Percentiles rank a stretch among this genome's conserved stretches.
These are phyloP conservation scores for Spatholobus suberectus DNA, from an alignment of 306 rosid genomes.

Conservation along the genomic window DNA sequence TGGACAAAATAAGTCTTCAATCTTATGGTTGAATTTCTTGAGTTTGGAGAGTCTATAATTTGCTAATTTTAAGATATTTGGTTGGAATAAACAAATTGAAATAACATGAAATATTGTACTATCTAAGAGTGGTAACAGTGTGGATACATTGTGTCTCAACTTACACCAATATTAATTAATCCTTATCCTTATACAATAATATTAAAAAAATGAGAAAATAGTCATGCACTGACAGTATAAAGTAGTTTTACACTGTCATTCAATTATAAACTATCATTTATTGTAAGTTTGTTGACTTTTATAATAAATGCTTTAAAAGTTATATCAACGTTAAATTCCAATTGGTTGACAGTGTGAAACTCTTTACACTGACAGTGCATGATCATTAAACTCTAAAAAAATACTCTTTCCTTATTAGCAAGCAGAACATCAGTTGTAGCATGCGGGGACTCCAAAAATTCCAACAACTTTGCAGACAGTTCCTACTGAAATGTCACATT, in stretches of 20 bases:
- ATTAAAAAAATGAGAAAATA: no score
- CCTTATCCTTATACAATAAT: background rate
- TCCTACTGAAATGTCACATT: slow-evolving; percentile 68
- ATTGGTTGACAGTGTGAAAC: no score
- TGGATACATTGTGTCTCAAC: background rate
- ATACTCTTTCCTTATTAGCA: slow-evolving; percentile 76
- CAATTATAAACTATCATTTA: no score
- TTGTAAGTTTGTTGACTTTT: no score
- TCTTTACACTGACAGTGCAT: no score
- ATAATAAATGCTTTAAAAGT: no score
- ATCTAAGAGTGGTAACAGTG: no score
- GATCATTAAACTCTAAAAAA: no score
- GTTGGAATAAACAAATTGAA: background rate
- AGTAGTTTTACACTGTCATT: no score
- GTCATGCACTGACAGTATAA: no score
- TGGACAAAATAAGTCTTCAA: background rate
- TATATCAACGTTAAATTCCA: no score
- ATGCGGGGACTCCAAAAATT: slow-evolving; percentile 90
- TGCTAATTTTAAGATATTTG: background rate
- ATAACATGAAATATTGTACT: background rate
- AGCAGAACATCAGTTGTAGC: slow-evolving; percentile 77
- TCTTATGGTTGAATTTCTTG: background rate
- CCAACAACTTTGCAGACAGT: slow-evolving; percentile 73
- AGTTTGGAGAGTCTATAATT: background rate
- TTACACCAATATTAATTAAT: background rate